These are phyloP conservation scores for Verticillium tricorpus DNA, from an alignment of 2,329 filamentous ascomycete species.

Conservation along the genomic window DNA sequence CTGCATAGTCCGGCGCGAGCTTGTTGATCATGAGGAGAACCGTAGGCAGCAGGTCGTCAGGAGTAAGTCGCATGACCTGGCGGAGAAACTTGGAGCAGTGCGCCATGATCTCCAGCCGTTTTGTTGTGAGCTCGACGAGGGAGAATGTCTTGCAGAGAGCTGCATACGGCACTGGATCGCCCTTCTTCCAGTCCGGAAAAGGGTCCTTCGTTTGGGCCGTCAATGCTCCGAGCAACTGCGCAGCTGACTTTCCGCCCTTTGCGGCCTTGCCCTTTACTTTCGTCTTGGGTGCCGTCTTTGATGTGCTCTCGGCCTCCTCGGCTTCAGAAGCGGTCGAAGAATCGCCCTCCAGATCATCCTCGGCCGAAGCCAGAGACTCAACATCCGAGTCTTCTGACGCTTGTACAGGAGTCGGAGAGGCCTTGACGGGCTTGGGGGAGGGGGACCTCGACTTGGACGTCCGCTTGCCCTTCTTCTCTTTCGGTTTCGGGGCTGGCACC, in stretches of 20 bases:
- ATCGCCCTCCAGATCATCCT: conserved; percentile 38
- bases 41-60: conserved; percentile 79
- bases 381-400: conserved; percentile 18
- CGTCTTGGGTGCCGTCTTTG: conserved; percentile 73
- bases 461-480: conserved; percentile 16
- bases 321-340: conserved; percentile 42
- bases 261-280: conserved; percentile 78
- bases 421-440: conserved; percentile 2
- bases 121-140: conserved; percentile 89
- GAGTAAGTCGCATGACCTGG: conserved; percentile 89
- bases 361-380: conserved; percentile 12
- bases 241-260: conserved; percentile 28
- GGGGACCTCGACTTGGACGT: conserved; percentile 19
- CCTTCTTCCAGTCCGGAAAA: conserved; percentile 93
- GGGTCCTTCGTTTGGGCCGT: conserved; percentile 62
- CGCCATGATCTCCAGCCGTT: conserved; percentile 80
- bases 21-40: conserved; percentile 98
- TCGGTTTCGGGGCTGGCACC: conserved; percentile 15
- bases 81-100: conserved; percentile 88
- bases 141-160: conserved; percentile 94
- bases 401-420: not conserved
- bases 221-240: not conserved
- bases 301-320: conserved; percentile 50
- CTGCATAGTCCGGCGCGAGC: conserved; percentile 91
- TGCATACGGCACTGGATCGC: conserved; percentile 86